Evolutionary conservation across 2,329 filamentous ascomycete species (phyloP), one percentile per base, ranked within the genome.

Genomic region (Aureobasidium sp.): DNA sequence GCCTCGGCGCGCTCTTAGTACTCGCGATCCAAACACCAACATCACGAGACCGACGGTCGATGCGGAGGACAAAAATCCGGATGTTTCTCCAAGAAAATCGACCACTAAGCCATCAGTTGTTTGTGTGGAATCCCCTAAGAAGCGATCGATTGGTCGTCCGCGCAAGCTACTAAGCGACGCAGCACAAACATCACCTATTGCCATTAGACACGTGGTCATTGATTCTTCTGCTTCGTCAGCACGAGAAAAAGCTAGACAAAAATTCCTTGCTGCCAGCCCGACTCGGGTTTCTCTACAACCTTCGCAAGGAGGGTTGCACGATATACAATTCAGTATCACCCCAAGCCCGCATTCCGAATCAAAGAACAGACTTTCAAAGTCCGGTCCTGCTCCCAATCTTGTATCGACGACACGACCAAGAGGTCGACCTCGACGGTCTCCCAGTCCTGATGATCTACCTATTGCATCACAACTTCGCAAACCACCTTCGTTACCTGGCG

Each of bases 101-200:
- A 14, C 16, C 13, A 6, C 10, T n/a, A 16, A 11, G 51, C 45
- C 58, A 51, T 32, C 9, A 14, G 10, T 45, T 13, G 32, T 45
- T n/a, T 13, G 34, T 57, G 5, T 53, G 9, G n/a, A 51, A 7
- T 54, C 59, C 25, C 36, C 36, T 16, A 37, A 55, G 8, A 66
- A 65, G 34, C 61, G 64, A 13, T 59, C 65, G 16, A 65, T 66
- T 45, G 67, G 66, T 5, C 65, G 68, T n/a, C 67, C 67, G 25
- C 65, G 62, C 14, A 70, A 69, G 53, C 63, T 59, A 5, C n/a
- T 21, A 29, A 21, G 32, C 34, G 21, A 13, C 30, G 42, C 42
- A 29, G 51, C 25, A 6, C 14, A n/a, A 14, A 29, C 9, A 29
- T 58, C 54, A 37, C 25, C 54, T 7, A 14, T 42, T 8, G 8